Evolutionary conservation across 176 grass and related monocot species (phyloP).

Genomic region (Melocanna baccifera): DNA sequence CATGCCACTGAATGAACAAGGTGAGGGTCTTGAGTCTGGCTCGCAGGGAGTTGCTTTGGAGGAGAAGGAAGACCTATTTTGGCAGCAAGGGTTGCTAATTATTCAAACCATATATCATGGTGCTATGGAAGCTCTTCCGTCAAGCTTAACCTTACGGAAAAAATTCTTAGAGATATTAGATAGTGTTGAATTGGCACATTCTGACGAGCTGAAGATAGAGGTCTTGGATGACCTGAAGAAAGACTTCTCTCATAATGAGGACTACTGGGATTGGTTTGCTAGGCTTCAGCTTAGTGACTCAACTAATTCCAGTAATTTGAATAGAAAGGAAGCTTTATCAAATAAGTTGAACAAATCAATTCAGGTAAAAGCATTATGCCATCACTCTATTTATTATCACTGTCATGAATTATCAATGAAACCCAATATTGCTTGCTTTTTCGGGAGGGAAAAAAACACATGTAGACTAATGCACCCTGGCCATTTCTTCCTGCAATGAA

Average conservation of each 20-base stretch:
- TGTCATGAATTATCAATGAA: not conserved
- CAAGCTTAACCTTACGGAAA: conserved; percentile 69
- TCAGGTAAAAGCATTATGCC: conserved; percentile 48
- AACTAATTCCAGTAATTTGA: conserved; percentile 29
- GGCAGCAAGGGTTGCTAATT: conserved; percentile 83
- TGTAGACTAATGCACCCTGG: not conserved
- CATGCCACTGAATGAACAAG: conserved; percentile 65
- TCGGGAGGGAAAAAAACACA: not conserved
- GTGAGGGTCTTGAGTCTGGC: conserved; percentile 13
- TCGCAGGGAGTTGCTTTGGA: conserved; percentile 27
- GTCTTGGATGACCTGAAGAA: conserved; percentile 76
- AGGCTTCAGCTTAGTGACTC: conserved; percentile 51
- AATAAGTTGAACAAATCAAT: conserved; percentile 62
- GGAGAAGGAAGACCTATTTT: conserved; percentile 69
- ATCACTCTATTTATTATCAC: not conserved
- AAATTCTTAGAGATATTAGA: conserved; percentile 76
- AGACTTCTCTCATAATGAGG: conserved; percentile 65
- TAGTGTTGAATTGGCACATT: conserved; percentile 67
- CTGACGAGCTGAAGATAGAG: conserved; percentile 69
- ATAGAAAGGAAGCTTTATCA: conserved; percentile 33
- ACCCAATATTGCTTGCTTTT: not conserved
- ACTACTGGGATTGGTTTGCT: conserved; percentile 89
- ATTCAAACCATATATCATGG: conserved; percentile 78
- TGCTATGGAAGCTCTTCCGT: conserved; percentile 64
- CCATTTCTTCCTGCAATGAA: not conserved